Base-by-base conservation (phyloP, 164 flowering plant genomes). In the Dillenia suffruticosa region DNA sequence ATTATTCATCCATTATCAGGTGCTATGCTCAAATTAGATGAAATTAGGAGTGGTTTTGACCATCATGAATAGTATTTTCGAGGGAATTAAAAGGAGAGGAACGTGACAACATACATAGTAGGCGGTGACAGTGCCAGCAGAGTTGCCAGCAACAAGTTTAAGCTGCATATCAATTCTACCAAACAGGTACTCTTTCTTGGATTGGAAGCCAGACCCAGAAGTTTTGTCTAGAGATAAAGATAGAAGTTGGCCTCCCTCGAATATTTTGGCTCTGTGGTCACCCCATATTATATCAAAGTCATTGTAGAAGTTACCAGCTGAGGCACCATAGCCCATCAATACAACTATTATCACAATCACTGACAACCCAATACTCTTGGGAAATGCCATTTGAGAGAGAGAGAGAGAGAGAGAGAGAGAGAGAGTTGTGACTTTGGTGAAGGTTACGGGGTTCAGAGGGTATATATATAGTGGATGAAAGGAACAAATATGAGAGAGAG, bases 71-170 rank as follows among this genome's bases (percentile, higher is more conserved):
- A 51, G 19, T 1, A n/a, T 6, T n/a, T 8, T 9, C 16, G 19
- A 15, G n/a, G 12, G 10, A 51, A 51, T 16, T 49, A 12, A 16
- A 49, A n/a, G 53, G 14, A 0, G n/a, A 50, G 53, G 55, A 52
- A 32, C 6, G 40, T 32, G 40, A 32, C 7, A 12, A 52, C 32
- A n/a, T 17, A 52, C 55, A 16, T 52, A 62, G 50, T 51, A 62
- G 26, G 64, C 64, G 26, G 64, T 62, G 47, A 62, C 64, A 32
- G 64, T 62, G 49, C 64, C 64, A 10, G 64, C 64, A 10, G 64
- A 62, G 64, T 62, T 51, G 49, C 64, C 64, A 24, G 64, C 26
- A 13, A 62, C 64, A 45, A 62, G 64, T 15, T 62, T 62, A 26
- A 62, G 57, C 64, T 62, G 64, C 64, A 62, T 62, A 19, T 62